Evolutionary conservation across 495 filamentous ascomycete species (phyloP).

Genomic region (Melanomma pulvis-pyrius): DNA sequence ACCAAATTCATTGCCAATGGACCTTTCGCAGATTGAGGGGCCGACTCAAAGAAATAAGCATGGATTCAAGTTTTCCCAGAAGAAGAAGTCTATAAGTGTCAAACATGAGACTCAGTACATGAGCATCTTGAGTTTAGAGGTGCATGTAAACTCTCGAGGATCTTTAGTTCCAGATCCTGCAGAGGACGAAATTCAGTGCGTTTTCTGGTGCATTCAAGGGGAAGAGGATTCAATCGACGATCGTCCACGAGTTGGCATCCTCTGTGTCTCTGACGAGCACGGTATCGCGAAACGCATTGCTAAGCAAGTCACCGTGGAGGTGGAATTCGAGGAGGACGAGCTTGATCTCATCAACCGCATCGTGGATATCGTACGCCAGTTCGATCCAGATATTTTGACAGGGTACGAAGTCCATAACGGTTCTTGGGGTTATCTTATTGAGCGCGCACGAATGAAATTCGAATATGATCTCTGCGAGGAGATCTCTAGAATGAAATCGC

Average conservation of each 20-base stretch:
- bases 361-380: conserved; percentile 78
- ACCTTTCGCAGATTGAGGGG: conserved; percentile 84
- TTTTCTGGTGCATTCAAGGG: conserved; percentile 89
- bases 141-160: conserved; percentile 91
- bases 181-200: conserved; percentile 82
- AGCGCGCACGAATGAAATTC: conserved; percentile 81
- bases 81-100: conserved; percentile 71
- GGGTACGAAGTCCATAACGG: conserved; percentile 93
- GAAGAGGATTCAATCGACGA: conserved; percentile 64
- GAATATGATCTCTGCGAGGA: conserved; percentile 90
- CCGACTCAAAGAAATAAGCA: conserved; percentile 83
- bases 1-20: conserved; percentile 25
- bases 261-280: conserved; percentile 64
- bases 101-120: conserved; percentile 90
- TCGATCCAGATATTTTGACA: conserved; percentile 91
- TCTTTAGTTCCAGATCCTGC: conserved; percentile 82
- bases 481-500: conserved; percentile 81
- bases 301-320: conserved; percentile 58
- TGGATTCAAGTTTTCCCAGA: conserved; percentile 87
- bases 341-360: conserved; percentile 80
- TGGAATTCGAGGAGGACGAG: conserved; percentile 76
- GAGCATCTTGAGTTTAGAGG: conserved; percentile 92
- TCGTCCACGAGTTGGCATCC: conserved; percentile 65
- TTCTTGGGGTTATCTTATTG: conserved; percentile 95
- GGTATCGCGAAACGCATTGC: conserved; percentile 51